These are phyloP conservation scores for Botrytis medusae DNA, from an alignment of 2,329 filamentous ascomycete species.

Conservation along the genomic window DNA sequence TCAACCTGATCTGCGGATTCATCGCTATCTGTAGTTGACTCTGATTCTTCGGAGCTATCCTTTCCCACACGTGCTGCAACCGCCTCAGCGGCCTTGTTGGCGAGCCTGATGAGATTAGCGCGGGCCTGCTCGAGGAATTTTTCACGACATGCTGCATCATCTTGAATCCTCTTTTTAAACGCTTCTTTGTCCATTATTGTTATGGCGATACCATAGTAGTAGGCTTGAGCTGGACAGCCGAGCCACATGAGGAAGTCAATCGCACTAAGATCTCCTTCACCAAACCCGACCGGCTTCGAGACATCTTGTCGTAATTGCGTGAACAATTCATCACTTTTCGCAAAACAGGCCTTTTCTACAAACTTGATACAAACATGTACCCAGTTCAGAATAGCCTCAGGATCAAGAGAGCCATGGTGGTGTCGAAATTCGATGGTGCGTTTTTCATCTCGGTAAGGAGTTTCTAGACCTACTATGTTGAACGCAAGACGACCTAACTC, in stretches of 20 bases:
- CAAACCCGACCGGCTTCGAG: neutral
- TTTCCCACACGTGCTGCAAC: neutral
- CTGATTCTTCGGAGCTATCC: neutral
- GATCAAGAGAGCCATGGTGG: constrained; percentile 32
- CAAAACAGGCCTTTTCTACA: constrained; percentile 12
- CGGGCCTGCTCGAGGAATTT: neutral
- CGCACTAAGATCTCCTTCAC: neutral
- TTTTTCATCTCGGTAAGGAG: neutral
- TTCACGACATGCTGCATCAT: neutral
- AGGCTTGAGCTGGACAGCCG: neutral
- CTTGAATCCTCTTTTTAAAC: neutral
- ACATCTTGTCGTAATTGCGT: neutral
- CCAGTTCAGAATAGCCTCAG: constrained; percentile 28
- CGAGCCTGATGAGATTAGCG: neutral
- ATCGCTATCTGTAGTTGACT: neutral
- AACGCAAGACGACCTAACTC: neutral
- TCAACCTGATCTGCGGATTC: neutral
- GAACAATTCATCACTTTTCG: neutral
- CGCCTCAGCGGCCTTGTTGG: neutral
- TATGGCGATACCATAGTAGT: neutral
- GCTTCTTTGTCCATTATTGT: neutral
- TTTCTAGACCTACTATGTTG: neutral
- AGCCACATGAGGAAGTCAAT: constrained; percentile 5
- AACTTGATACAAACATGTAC: constrained; percentile 26
- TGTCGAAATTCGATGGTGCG: constrained; percentile 35